Evolutionary conservation across 805 yeast genomes (phyloP).

Genomic region (Cyberlindnera americana): DNA sequence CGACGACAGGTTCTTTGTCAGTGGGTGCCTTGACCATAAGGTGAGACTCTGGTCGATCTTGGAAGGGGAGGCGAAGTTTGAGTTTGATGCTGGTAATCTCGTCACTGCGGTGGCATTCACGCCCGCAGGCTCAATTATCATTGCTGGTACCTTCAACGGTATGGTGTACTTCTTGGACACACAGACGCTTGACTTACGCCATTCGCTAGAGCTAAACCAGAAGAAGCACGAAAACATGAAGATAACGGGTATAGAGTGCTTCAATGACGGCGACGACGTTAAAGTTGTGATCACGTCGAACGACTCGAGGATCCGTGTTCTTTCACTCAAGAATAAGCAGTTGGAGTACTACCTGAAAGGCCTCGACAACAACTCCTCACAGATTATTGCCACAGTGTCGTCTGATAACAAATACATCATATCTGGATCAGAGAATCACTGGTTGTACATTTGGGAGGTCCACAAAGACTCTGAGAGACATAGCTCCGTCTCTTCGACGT

Average conservation of each 20-base stretch:
- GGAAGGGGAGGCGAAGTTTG: constrained; percentile 61
- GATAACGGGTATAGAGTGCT: constrained; percentile 71
- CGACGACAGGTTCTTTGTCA: constrained; percentile 82
- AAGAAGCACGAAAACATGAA: constrained; percentile 34
- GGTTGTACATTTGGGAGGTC: constrained; percentile 78
- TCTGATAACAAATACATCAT: constrained; percentile 58
- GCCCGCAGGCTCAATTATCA: constrained; percentile 55
- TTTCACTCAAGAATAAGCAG: constrained; percentile 49
- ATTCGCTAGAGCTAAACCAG: constrained; percentile 45
- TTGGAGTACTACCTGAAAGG: constrained; percentile 74
- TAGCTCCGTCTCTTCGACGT: neutral
- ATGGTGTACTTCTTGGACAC: constrained; percentile 58
- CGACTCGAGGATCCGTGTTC: constrained; percentile 73
- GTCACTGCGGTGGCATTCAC: constrained; percentile 75
- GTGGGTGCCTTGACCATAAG: constrained; percentile 75
- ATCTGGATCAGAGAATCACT: constrained; percentile 84
- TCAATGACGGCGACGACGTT: constrained; percentile 33
- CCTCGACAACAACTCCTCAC: constrained; percentile 62
- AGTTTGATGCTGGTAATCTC: constrained; percentile 57
- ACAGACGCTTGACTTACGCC: constrained; percentile 49
- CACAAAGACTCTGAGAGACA: constrained; percentile 22
- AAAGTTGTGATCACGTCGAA: constrained; percentile 67
- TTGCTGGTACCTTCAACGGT: constrained; percentile 81
- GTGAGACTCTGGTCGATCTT: constrained; percentile 82
- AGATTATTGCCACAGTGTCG: constrained; percentile 61